Evolutionary conservation across 1,139 yeast species (phyloP).

Genomic region (Taiozyma sp.): DNA sequence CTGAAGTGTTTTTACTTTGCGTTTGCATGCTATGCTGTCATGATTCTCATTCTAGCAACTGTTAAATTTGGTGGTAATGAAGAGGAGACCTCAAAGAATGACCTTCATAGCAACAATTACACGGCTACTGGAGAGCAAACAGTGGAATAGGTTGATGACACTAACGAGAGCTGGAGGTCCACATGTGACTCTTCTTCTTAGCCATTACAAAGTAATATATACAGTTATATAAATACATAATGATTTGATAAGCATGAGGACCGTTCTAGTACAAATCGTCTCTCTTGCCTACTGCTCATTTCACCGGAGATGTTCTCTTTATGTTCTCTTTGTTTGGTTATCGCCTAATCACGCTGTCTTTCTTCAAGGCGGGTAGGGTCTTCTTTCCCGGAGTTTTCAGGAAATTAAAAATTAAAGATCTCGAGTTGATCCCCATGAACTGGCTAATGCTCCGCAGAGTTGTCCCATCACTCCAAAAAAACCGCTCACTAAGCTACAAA

Average conservation of each 20-base stretch:
- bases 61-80: neutral
- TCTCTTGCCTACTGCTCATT: too few relatives aligned
- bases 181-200: neutral
- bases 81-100: neutral
- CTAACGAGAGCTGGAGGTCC: neutral
- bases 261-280: too few relatives aligned
- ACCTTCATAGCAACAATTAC: neutral
- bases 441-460: neutral
- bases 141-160: neutral
- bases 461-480: neutral
- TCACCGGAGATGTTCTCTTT: too few relatives aligned
- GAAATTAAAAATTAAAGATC: neutral
- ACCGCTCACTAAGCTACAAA: neutral
- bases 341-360: too few relatives aligned
- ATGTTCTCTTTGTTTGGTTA: too few relatives aligned
- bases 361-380: neutral
- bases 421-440: neutral
- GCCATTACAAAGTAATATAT: neutral
- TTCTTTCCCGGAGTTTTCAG: neutral
- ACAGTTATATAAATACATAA: neutral
- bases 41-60: neutral
- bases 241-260: too few relatives aligned
- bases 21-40: constrained; percentile 1
- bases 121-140: neutral
- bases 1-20: constrained; percentile 4